phyloP scores from a whole-genome alignment of 352 stramenopile genomes.

The Globisporangium paroecandrum region DNA sequence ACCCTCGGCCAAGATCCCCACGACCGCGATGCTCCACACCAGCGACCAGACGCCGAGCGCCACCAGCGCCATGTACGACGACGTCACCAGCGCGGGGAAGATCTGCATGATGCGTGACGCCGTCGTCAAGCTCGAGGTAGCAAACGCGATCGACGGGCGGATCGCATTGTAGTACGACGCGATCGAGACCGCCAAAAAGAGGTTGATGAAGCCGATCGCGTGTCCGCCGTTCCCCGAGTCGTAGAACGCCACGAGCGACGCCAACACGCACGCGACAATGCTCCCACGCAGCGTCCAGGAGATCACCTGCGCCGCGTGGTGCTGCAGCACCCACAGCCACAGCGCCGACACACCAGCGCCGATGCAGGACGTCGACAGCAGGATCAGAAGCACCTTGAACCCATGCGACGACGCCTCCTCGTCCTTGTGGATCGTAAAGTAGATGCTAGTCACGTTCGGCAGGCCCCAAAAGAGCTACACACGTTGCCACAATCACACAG shows the following conservation, averaged over 20 bases:
- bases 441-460: slow-evolving; percentile 69
- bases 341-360: slow-evolving; percentile 61
- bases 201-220: slow-evolving; percentile 77
- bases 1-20: slow-evolving; percentile 68
- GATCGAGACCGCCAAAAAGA: slow-evolving; percentile 69
- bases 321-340: slow-evolving; percentile 77
- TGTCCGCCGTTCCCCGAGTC: slow-evolving; percentile 72
- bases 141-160: slow-evolving; percentile 71
- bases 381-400: slow-evolving; percentile 66
- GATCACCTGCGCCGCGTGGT: slow-evolving; percentile 67
- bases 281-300: slow-evolving; percentile 62
- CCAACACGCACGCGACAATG: slow-evolving; percentile 50
- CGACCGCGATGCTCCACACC: slow-evolving; percentile 70
- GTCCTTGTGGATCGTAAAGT: slow-evolving; percentile 75
- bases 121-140: slow-evolving; percentile 69
- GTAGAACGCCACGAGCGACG: slow-evolving; percentile 53
- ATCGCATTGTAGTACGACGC: slow-evolving; percentile 64
- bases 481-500: not conserved
- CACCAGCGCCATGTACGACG: slow-evolving; percentile 60
- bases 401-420: slow-evolving; percentile 57
- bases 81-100: slow-evolving; percentile 68
- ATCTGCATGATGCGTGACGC: slow-evolving; percentile 69
- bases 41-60: slow-evolving; percentile 69
- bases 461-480: slow-evolving; percentile 70
- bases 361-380: slow-evolving; percentile 62